Evolutionary conservation across 75 land plant genomes (phyloP).

Genomic region (Pinus tabuliformis): DNA sequence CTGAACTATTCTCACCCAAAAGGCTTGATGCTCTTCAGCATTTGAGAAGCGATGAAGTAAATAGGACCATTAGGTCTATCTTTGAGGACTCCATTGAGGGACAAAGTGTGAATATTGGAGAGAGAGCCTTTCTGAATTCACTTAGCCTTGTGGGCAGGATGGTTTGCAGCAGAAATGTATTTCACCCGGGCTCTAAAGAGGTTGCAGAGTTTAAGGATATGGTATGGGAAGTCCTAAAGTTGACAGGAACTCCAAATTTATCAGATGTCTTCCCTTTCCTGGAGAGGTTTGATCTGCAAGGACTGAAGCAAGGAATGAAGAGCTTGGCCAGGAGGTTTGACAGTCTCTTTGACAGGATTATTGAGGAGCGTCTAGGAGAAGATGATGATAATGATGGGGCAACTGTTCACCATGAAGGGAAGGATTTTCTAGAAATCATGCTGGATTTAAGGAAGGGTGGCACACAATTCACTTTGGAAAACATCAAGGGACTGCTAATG

Average conservation of each 20-base stretch:
- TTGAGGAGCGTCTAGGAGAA: background rate
- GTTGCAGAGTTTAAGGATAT: constrained; percentile 4
- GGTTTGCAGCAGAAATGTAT: background rate
- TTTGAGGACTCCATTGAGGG: background rate
- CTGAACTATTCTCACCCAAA: constrained; percentile 3
- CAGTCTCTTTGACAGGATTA: constrained; percentile 1
- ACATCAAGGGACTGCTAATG: background rate
- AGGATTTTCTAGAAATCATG: constrained; percentile 4
- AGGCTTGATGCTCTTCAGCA: constrained; percentile 10
- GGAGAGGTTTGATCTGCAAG: constrained; percentile 9
- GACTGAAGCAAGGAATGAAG: background rate
- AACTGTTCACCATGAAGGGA: background rate
- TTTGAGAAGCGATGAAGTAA: constrained; percentile 1
- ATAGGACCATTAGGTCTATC: background rate
- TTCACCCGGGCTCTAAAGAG: background rate
- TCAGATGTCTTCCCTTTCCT: constrained; percentile 5
- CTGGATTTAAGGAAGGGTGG: background rate
- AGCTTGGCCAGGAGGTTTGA: background rate
- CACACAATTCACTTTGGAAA: background rate
- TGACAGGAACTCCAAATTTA: background rate
- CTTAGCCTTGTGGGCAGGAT: constrained; percentile 3
- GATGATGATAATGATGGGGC: too few relatives aligned
- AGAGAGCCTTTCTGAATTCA: background rate
- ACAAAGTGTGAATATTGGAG: background rate
- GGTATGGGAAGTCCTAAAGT: background rate